Base-by-base conservation (phyloP, 192 early-diverging fungal genomes). In the Phlyctochytrium planicorne region DNA sequence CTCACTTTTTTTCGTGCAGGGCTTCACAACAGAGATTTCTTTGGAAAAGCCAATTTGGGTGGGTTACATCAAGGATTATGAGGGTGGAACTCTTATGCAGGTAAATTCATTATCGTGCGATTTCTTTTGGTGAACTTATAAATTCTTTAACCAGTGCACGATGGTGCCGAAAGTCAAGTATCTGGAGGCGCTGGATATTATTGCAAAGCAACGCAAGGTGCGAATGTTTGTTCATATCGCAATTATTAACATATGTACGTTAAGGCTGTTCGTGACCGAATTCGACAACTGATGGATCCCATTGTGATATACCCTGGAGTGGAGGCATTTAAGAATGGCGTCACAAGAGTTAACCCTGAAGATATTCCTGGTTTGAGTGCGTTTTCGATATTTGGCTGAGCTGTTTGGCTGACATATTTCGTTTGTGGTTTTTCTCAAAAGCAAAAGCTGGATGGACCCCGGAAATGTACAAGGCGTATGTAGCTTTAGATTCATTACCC, bases 51-150 rank as follows among this genome's bases (percentile, higher is more conserved):
- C 84, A 27, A 79, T 92, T 56, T 99, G 97, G 97, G 89, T 97
- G 70, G 96, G 96, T 0, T 98, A 98, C 72, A 98, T 99, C 73
- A 99, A 99, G 71, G 97, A 99, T 78, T 99, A 99, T 72, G 95
- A 97, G 69, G 96, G 95, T 16, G 97, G 95, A 36, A 99, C 95
- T 4, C 82, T 99, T 20, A 96, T 99, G 94, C 93, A 93, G 81
- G 86, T 88, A 75, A 31, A 53, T 47, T 63, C 34, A 57, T 60
- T 3, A 20, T 67, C 14, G 10, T 16, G 60, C 34, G 23, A 14
- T 24, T 4, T 69, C n/a, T 1, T 14, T 37, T 57, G 34, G 2
- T 62, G 16, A 72, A 35, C 12, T 40, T 20, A 17, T 3, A 17
- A 27, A 12, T 74, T 17, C 30, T 14, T 23, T 40, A 25, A 25